phyloP scores from a whole-genome alignment of 225 moss, liverwort and hornwort genomes.

The Bryum argenteum region DNA sequence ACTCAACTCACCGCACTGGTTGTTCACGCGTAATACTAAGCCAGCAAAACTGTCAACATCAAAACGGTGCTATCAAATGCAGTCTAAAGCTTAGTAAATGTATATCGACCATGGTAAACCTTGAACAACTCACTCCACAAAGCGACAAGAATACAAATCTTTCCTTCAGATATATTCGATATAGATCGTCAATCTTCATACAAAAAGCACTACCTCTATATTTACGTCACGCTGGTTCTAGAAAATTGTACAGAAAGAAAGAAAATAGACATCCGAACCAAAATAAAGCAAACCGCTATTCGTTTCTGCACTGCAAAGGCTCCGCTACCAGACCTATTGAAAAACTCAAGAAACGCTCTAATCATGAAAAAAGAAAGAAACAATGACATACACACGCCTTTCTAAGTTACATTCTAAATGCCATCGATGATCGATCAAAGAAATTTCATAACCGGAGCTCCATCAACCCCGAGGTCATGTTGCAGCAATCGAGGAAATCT shows the following conservation, averaged over 20 bases:
- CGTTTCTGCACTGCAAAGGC: background rate
- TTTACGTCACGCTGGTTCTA: background rate
- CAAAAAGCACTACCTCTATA: background rate
- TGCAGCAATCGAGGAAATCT: constrained; percentile 53
- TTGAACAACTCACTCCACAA: constrained; percentile 9
- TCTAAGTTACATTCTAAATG: background rate
- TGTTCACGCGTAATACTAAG: constrained; percentile 19
- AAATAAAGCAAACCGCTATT: background rate
- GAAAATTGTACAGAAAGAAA: constrained; percentile 2
- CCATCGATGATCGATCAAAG: no score
- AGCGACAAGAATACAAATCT: constrained; percentile 1
- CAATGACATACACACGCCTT: background rate
- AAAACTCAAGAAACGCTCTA: background rate
- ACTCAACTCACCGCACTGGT: constrained; percentile 3
- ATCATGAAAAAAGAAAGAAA: background rate
- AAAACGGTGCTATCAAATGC: constrained; percentile 9
- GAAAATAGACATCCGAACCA: background rate
- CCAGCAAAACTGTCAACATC: constrained; percentile 14
- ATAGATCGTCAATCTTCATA: background rate
- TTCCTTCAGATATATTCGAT: background rate
- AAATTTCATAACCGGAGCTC: background rate
- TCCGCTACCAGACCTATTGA: background rate
- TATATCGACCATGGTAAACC: constrained; percentile 1
- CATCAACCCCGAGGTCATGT: constrained; percentile 18
- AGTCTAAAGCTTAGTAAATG: constrained; percentile 2